These are phyloP conservation scores for Termitomyces titanicus DNA, from an alignment of 768 basidiomycete genomes.

Conservation along the genomic window DNA sequence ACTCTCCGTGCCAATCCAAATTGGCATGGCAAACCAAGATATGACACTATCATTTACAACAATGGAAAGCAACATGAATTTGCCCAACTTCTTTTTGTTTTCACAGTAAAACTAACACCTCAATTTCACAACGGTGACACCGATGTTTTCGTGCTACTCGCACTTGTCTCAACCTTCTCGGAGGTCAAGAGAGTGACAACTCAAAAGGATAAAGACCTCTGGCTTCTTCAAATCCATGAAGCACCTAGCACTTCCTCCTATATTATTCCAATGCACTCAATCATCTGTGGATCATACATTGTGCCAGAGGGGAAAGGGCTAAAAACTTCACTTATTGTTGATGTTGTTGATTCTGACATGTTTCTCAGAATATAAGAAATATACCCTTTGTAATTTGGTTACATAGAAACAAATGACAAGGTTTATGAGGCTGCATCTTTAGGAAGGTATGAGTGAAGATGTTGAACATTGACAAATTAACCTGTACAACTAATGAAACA, in stretches of 20 bases:
- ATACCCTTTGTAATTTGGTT: neutral
- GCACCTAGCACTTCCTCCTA: neutral
- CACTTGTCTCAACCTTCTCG: neutral
- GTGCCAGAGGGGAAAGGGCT: neutral
- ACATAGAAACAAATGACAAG: too few species aligned
- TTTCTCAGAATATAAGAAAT: neutral
- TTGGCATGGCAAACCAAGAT: neutral
- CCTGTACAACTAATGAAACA: too few species aligned
- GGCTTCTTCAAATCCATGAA: neutral
- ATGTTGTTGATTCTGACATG: neutral
- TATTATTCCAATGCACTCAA: neutral
- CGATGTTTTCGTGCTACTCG: neutral
- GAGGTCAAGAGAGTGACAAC: neutral
- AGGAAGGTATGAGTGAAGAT: too few species aligned
- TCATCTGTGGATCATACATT: neutral
- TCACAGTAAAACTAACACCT: neutral
- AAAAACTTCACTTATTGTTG: neutral
- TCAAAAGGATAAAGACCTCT: neutral
- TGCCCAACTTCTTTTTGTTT: slow-evolving; percentile 2
- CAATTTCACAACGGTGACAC: neutral
- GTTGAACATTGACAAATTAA: too few species aligned
- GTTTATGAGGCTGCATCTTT: too few species aligned
- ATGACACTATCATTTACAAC: neutral
- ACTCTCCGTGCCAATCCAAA: neutral
- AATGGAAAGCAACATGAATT: neutral